Evolutionary conservation across 345 rosid species (phyloP).

Genomic region (Kernera saxatilis): DNA sequence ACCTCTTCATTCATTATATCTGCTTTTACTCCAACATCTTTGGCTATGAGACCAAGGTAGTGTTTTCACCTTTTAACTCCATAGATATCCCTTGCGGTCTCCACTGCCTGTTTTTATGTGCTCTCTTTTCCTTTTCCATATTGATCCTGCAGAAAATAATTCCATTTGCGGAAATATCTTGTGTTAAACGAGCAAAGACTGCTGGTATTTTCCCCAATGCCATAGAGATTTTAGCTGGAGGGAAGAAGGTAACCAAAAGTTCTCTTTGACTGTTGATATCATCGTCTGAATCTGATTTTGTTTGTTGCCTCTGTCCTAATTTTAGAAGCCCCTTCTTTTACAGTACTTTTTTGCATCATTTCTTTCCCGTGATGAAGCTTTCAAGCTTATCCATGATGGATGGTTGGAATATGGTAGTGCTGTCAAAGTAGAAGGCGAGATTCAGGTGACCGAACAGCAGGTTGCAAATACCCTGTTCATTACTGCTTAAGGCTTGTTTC

Average conservation of each 20-base stretch:
- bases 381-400: conserved; percentile 62
- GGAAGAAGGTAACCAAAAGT: conserved; percentile 58
- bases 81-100: background rate
- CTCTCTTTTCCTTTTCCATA: background rate
- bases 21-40: conserved; percentile 98
- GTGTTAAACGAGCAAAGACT: conserved; percentile 87
- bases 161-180: conserved; percentile 58
- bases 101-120: background rate
- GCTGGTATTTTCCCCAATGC: conserved; percentile 97
- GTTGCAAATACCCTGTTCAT: background rate
- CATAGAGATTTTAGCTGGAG: conserved; percentile 78
- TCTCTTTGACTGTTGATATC: background rate
- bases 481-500: conserved; percentile 11
- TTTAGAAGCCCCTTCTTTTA: conserved; percentile 21
- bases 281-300: background rate
- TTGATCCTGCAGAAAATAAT: conserved; percentile 61
- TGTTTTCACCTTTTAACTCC: background rate
- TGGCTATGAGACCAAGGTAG: conserved; percentile 99
- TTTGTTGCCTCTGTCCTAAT: conserved; percentile 22
- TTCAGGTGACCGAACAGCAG: conserved; percentile 39
- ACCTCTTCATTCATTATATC: conserved; percentile 65
- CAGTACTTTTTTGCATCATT: conserved; percentile 82
- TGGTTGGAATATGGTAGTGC: conserved; percentile 50
- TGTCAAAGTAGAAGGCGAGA: conserved; percentile 34
- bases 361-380: conserved; percentile 79